Evolutionary conservation across 2,329 filamentous ascomycete species (phyloP), one percentile per base, ranked within the genome.

Genomic region (Domatiomyces catenatus): DNA sequence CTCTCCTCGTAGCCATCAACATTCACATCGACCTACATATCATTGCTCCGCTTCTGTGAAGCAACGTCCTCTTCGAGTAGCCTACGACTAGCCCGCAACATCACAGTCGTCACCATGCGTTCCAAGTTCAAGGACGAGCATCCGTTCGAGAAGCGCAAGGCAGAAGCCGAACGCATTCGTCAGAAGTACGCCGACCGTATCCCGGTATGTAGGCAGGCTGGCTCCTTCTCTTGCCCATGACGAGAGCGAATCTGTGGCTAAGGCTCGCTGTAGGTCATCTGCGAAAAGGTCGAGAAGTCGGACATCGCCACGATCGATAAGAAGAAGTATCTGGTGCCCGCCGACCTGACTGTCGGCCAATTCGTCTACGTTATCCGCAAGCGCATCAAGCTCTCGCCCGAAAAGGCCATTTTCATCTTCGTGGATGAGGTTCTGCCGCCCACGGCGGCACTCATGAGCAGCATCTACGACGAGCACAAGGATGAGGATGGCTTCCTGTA

Each of bases 61-160:
- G 48, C 54, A 52, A 46, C 57, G 61, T 46, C 32, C 32, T 22
- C 26, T 24, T 28, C 26, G 46, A 46, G 46, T 45, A 51, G 47
- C 46, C 48, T 48, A 48, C 46, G 22, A 17, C 22, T 46, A 12
- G 47, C 20, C 28, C 59, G 58, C 53, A 54, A 43, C 50, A 52
- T 50, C 58, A 58, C 62, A 60, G 67, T 68, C 67, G 66, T 66
- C 76, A 86, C 66, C 61, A 95, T 95, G 88, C 85, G 89, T 68
- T 94, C 87, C 77, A 96, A 96, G 81, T 98, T 98, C 74, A 98
- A 98, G 88, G 92, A 98, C 83, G 92, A 96, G 81, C 92, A 96
- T 71, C 88, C 87, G 63, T 96, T 96, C 70, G 92, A 96, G 84
- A 98, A 98, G 86, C 88, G 92, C 75, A 95, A 96, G 86, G 92